Percentiles rank a stretch among this genome's conserved stretches.
phyloP scores from a whole-genome alignment of 1,139 yeast genomes.

The Candida sp. region DNA sequence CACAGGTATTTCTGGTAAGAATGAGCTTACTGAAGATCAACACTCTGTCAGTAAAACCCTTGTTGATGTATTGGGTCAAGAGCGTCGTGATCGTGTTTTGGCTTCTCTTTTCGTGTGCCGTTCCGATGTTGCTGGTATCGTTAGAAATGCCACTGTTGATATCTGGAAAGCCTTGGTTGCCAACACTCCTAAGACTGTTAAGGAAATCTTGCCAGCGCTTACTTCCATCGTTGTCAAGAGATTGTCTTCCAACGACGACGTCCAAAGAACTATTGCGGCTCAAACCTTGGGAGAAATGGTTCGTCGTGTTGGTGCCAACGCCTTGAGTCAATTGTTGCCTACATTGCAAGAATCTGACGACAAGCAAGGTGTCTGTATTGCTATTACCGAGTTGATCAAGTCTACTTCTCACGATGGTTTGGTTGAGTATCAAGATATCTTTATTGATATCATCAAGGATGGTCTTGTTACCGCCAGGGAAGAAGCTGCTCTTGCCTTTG shows the following conservation, averaged over 20 bases:
- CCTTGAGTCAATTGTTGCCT: conserved; percentile 84
- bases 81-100: conserved; percentile 86
- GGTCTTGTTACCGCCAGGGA: conserved; percentile 84
- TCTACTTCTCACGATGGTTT: conserved; percentile 73
- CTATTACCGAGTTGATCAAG: conserved; percentile 81
- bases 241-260: conserved; percentile 79
- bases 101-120: conserved; percentile 91
- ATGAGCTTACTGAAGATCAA: conserved; percentile 69
- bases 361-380: conserved; percentile 96
- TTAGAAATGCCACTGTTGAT: conserved; percentile 90
- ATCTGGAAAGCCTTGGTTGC: conserved; percentile 98
- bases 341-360: conserved; percentile 86
- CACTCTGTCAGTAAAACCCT: conserved; percentile 71
- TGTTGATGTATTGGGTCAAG: conserved; percentile 81
- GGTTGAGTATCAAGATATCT: conserved; percentile 64
- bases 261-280: conserved; percentile 89
- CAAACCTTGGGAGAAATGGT: conserved; percentile 95
- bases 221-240: conserved; percentile 81
- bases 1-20: conserved; percentile 82
- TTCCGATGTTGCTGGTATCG: conserved; percentile 87
- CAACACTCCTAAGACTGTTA: conserved; percentile 95
- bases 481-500: conserved; percentile 93
- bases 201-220: conserved; percentile 87
- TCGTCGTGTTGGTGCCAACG: conserved; percentile 92
- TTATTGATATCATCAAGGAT: conserved; percentile 76